Conservation (phyloP, 2,329 filamentous ascomycete species). For the Chrysoporthe deuterocubensis region DNA sequence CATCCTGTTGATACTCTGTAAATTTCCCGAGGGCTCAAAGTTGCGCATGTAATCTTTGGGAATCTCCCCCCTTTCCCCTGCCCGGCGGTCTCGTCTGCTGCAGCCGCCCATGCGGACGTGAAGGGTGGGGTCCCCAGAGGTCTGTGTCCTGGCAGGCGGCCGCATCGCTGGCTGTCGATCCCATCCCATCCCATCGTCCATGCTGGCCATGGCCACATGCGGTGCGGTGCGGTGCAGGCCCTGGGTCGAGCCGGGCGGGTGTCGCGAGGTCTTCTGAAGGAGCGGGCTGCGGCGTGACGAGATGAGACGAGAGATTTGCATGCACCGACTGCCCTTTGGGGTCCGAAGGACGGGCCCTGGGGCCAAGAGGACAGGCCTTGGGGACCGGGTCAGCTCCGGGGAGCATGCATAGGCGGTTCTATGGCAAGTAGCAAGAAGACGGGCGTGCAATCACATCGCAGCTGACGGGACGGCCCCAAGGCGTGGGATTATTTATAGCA, state of each 20-base stretch:
- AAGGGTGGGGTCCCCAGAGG: not conserved
- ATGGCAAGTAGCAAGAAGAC: not conserved
- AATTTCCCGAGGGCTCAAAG: conserved; percentile 27
- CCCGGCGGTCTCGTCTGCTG: not conserved
- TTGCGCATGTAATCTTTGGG: conserved; percentile 20
- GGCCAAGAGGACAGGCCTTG: not conserved
- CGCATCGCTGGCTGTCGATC: not conserved
- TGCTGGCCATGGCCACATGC: not conserved
- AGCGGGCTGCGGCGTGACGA: conserved; percentile 18
- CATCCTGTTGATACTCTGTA: conserved; percentile 14
- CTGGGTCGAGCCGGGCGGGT: not conserved
- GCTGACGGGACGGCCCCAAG: not conserved
- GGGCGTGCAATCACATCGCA: not conserved
- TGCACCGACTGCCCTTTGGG: conserved; percentile 19
- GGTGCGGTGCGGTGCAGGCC: not conserved
- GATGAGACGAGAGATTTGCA: conserved; percentile 21
- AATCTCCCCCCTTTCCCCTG: not conserved
- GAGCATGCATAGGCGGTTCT: not conserved
- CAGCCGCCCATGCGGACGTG: not conserved
- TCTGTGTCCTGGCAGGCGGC: not conserved
- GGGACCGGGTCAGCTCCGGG: not conserved
- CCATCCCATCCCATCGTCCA: not conserved
- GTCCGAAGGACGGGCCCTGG: conserved; percentile 8
- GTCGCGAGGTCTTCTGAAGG: not conserved
- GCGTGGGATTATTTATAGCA: conserved; percentile 3